Evolutionary conservation across 2,329 filamentous ascomycete species (phyloP).

Genomic region (Triangularia setosa): DNA sequence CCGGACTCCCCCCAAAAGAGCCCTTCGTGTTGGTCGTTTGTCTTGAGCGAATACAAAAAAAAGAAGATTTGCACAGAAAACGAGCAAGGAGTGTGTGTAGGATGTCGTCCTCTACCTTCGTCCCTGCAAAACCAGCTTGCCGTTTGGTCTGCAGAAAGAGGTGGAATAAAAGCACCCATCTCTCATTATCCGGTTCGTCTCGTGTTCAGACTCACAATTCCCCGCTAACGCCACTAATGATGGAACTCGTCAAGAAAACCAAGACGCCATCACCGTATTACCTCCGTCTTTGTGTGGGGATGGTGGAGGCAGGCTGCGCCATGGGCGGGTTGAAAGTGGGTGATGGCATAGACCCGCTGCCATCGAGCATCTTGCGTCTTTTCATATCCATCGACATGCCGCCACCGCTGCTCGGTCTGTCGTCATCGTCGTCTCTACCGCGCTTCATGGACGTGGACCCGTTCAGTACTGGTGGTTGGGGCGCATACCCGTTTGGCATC

Average conservation of each 20-base stretch:
- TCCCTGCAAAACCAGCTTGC: background rate
- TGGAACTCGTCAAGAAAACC: background rate
- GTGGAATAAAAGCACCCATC: background rate
- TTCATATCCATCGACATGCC: conserved; percentile 31
- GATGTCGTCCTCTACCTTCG: background rate
- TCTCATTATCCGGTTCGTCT: background rate
- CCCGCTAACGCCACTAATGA: background rate
- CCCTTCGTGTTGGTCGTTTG: conserved; percentile 1
- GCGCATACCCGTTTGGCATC: conserved; percentile 60
- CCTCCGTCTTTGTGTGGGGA: conserved; percentile 28
- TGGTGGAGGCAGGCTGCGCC: conserved; percentile 27
- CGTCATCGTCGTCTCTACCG: conserved; percentile 42
- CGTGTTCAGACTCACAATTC: background rate
- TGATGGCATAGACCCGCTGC: conserved; percentile 28
- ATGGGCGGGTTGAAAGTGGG: conserved; percentile 30
- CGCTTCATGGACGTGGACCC: conserved; percentile 49
- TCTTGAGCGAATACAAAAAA: conserved; percentile 2
- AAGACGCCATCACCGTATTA: conserved; percentile 11
- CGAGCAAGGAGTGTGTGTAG: background rate
- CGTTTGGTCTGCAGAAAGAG: background rate
- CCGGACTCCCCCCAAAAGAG: background rate
- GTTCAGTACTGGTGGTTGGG: conserved; percentile 62
- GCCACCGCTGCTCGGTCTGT: conserved; percentile 31
- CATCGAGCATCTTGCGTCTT: conserved; percentile 34
- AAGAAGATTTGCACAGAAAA: background rate